Evolutionary conservation across 345 rosid species (phyloP), one percentile per base, ranked within the genome.

Genomic region (Sonneratia caseolaris): DNA sequence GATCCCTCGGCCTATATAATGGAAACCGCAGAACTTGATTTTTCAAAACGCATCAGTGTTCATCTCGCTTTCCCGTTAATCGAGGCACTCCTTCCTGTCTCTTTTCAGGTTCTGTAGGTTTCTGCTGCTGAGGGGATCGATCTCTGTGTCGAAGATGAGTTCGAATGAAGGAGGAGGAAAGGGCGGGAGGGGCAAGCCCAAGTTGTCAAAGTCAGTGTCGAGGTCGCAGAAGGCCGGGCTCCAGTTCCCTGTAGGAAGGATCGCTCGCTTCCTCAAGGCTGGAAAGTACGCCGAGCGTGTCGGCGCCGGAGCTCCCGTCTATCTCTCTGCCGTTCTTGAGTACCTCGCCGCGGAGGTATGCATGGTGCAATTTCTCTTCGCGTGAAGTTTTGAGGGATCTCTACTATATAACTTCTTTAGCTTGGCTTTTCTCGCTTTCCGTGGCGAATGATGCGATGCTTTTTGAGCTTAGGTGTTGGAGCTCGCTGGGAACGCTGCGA

Each of bases 231-330:
- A 90, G 83, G 96, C 96, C 13, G 96, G 96, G 0, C 76, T 90
- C 18, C 96, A 90, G 82, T 90, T 90, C 18, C 96, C 96, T 0
- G 93, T 90, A 0, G 96, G 96, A 0, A 84, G 96, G 48, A 88
- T 90, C 74, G 96, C 93, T 0, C 80, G 91, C 74, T 90, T 90
- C 71, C 79, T 90, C 49, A 90, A 90, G 76, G 88, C 93, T 0
- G 96, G 96, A 57, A 90, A 90, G 72, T 88, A 90, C 59, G 91
- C 93, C 3, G 96, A 90, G 78, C 91, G 96, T 3, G 96, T 88
- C 2, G 91, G 96, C 1, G 93, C 93, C 3, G 91, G 93, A 0
- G 93, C 96, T 53, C 93, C 93, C 18, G 96, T 90, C 32, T 90
- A 90, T 35, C 92, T 90, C 76, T 82, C 96, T 16, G 92, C 96